A percentile compares a stretch with the other conserved stretches of the same genome.
Conservation (phyloP, 306 rosid genomes). For the Trifolium subterraneum region DNA sequence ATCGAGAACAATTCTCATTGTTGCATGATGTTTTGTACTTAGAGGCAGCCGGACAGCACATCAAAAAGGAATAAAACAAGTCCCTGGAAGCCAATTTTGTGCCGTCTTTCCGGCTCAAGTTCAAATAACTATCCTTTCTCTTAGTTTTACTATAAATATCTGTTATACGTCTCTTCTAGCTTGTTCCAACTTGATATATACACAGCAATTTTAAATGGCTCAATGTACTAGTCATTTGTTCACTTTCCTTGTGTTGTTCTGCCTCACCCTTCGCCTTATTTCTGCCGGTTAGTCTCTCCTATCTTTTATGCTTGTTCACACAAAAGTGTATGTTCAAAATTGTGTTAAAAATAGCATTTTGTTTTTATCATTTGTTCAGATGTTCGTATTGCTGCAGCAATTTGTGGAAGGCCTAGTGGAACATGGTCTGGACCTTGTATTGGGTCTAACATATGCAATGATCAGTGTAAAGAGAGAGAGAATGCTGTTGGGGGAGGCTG, state of each 20-base stretch:
- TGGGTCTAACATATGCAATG: neutral
- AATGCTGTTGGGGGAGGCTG: conserved; percentile 22
- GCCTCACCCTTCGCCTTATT: neutral
- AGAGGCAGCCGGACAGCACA: neutral
- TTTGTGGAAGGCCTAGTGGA: conserved; percentile 31
- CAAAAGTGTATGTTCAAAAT: neutral
- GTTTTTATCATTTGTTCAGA: neutral
- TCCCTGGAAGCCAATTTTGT: neutral
- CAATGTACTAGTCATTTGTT: neutral
- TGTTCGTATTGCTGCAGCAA: neutral
- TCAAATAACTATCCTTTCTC: neutral
- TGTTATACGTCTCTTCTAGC: neutral
- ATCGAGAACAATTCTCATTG: no score
- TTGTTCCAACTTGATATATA: neutral
- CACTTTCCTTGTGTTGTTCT: conserved; percentile 1
- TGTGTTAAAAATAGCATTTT: no score
- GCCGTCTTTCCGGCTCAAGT: neutral
- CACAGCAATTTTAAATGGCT: neutral
- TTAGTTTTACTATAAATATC: neutral
- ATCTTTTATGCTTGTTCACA: neutral
- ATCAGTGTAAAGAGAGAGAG: conserved; percentile 18
- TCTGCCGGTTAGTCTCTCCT: conserved; percentile 1
- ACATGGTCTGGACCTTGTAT: conserved; percentile 36
- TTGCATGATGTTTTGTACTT: neutral
- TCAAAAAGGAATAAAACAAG: neutral